Conservation (phyloP, 176 grass and related monocot species). For the Aechmea fasciata region DNA sequence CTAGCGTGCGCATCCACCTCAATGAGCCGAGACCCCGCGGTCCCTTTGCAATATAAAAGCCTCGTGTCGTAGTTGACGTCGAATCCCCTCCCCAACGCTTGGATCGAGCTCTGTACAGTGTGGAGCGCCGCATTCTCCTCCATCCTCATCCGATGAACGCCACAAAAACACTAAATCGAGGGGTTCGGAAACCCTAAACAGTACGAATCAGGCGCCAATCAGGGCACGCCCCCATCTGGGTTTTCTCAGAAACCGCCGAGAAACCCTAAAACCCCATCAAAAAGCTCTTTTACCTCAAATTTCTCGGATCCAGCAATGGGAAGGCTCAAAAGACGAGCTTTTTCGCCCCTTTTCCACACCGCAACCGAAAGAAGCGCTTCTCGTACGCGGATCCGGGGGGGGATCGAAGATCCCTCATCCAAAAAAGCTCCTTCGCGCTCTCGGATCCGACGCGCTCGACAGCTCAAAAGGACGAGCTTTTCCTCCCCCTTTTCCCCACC, state of each 20-base stretch:
- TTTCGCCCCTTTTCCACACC: background rate
- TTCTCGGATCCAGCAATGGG: constrained; percentile 2
- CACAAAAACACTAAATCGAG: background rate
- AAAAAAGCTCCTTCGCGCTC: too few species aligned
- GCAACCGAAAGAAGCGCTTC: too few species aligned
- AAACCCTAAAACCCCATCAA: background rate
- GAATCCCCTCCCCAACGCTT: constrained; percentile 43
- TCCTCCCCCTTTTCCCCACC: too few species aligned
- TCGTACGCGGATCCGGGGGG: too few species aligned
- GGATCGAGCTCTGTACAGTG: constrained; percentile 28
- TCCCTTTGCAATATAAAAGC: constrained; percentile 52
- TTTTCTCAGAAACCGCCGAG: background rate
- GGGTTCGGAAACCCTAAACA: background rate
- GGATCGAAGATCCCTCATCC: too few species aligned
- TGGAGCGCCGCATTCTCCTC: constrained; percentile 35
- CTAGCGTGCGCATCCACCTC: constrained; percentile 25
- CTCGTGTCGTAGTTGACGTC: constrained; percentile 44
- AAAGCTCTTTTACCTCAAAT: background rate
- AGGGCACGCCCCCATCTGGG: background rate
- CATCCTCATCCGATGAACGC: constrained; percentile 14
- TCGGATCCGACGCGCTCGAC: too few species aligned
- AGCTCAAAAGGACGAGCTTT: too few species aligned
- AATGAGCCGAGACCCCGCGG: constrained; percentile 24
- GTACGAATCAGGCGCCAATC: background rate
- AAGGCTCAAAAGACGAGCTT: constrained; percentile 1